These are phyloP conservation scores for Mrakia frigida DNA, from an alignment of 768 basidiomycete species.

Conservation along the genomic window DNA sequence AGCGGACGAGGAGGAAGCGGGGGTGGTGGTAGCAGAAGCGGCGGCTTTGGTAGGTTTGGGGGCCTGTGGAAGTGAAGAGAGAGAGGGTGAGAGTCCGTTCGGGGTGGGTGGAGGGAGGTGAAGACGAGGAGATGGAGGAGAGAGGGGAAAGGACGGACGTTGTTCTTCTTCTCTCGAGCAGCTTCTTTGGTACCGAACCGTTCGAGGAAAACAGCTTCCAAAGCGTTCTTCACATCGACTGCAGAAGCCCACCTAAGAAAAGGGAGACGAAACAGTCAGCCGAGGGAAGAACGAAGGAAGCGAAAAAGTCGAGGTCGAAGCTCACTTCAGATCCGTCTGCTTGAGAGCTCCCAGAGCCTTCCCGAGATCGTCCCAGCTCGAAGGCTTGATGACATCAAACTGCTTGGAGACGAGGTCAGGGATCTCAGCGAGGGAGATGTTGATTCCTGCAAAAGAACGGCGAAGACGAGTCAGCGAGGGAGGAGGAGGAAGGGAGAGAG, in stretches of 20 bases:
- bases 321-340: slow-evolving; percentile 34
- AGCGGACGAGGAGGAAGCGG: neutral
- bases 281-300: neutral
- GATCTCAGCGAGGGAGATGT: slow-evolving; percentile 64
- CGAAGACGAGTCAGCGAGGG: neutral
- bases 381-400: slow-evolving; percentile 46
- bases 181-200: slow-evolving; percentile 68
- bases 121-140: too few relatives aligned
- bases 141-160: slow-evolving; percentile 45
- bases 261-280: neutral
- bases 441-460: slow-evolving; percentile 57
- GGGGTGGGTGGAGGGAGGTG: too few relatives aligned
- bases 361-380: slow-evolving; percentile 50
- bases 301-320: neutral
- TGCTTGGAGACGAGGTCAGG: slow-evolving; percentile 50
- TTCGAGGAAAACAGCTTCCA: slow-evolving; percentile 63
- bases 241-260: slow-evolving; percentile 74
- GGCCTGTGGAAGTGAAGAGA: slow-evolving; percentile 28
- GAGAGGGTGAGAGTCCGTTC: neutral
- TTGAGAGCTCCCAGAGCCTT: slow-evolving; percentile 35
- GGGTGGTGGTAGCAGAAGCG: slow-evolving; percentile 3
- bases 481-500: too few relatives aligned
- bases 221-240: slow-evolving; percentile 74
- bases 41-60: slow-evolving; percentile 34
- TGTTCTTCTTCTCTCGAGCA: slow-evolving; percentile 49